Conservation (phyloP, 176 grass and related monocot species). For the Themeda triandra region DNA sequence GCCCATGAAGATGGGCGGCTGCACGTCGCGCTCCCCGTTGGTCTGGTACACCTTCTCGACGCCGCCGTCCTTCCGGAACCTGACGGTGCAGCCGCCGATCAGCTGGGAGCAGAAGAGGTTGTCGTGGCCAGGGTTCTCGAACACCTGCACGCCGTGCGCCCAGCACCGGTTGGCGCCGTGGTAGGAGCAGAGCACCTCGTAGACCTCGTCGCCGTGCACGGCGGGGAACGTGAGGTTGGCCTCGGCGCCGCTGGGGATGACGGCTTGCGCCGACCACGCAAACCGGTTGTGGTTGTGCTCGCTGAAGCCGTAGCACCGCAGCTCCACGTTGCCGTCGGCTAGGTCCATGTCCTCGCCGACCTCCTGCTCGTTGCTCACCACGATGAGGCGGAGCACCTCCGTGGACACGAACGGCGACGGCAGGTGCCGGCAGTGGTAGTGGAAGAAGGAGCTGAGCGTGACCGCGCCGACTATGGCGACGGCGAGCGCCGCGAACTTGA, state of each 20-base stretch:
- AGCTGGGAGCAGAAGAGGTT: conserved; percentile 41
- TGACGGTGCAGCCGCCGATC: conserved; percentile 36
- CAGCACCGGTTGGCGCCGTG: conserved; percentile 58
- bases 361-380: conserved; percentile 52
- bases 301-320: conserved; percentile 45
- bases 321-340: conserved; percentile 44
- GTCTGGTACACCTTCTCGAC: conserved; percentile 56
- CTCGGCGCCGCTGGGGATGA: conserved; percentile 22
- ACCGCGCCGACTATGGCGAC: conserved; percentile 22
- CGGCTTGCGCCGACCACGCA: conserved; percentile 30
- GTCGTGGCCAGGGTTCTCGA: conserved; percentile 54
- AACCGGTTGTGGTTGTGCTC: conserved; percentile 40
- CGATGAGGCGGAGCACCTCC: background rate
- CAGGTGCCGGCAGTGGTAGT: conserved; percentile 32
- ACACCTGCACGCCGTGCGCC: conserved; percentile 47
- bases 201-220: conserved; percentile 52
- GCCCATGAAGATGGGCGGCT: conserved; percentile 50
- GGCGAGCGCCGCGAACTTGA: conserved; percentile 49
- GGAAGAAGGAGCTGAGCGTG: conserved; percentile 36
- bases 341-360: conserved; percentile 59
- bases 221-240: conserved; percentile 31
- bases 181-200: conserved; percentile 63
- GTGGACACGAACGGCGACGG: conserved; percentile 12
- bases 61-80: conserved; percentile 55
- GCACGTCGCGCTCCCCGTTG: background rate